A percentile compares a stretch with the other conserved stretches of the same genome.
Evolutionary conservation across 805 yeast species (phyloP).

Genomic region (Candida sonorensis): DNA sequence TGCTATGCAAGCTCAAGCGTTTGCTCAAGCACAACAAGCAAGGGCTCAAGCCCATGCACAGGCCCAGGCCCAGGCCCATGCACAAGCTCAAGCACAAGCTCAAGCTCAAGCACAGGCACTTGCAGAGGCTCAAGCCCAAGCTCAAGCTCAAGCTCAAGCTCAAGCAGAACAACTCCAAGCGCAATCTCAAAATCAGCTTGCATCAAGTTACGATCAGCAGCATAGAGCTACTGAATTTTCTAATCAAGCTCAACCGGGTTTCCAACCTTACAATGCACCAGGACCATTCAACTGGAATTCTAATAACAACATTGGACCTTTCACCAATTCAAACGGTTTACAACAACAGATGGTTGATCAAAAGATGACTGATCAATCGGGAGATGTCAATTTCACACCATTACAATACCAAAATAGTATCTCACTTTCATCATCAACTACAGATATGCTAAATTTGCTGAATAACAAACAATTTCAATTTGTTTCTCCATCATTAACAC

Average conservation of each 20-base stretch:
- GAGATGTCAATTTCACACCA: no score
- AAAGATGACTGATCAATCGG: no score
- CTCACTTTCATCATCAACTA: conserved; percentile 1
- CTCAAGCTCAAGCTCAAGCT: no score
- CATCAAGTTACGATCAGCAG: no score
- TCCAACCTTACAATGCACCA: conserved; percentile 9
- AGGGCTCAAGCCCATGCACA: conserved; percentile 17
- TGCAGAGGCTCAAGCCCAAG: no score
- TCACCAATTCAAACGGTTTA: conserved; percentile 4
- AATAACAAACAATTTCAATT: conserved; percentile 9
- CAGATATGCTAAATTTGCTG: conserved; percentile 1
- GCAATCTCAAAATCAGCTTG: conserved; percentile 3
- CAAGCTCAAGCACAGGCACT: background rate
- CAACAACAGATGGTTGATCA: no score
- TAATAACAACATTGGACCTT: conserved; percentile 14
- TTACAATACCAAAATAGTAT: background rate
- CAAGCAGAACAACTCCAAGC: background rate
- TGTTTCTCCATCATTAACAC: background rate
- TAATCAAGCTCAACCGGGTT: conserved; percentile 2
- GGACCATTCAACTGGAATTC: conserved; percentile 16
- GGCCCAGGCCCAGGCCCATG: background rate
- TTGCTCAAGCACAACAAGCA: conserved; percentile 2
- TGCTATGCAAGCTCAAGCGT: conserved; percentile 7
- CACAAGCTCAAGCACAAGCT: conserved; percentile 10
- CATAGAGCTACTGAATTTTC: no score